Evolutionary conservation across 2,329 filamentous ascomycete genomes (phyloP), one percentile per base, ranked within the genome.

Genomic region (Thielaviopsis punctulata): DNA sequence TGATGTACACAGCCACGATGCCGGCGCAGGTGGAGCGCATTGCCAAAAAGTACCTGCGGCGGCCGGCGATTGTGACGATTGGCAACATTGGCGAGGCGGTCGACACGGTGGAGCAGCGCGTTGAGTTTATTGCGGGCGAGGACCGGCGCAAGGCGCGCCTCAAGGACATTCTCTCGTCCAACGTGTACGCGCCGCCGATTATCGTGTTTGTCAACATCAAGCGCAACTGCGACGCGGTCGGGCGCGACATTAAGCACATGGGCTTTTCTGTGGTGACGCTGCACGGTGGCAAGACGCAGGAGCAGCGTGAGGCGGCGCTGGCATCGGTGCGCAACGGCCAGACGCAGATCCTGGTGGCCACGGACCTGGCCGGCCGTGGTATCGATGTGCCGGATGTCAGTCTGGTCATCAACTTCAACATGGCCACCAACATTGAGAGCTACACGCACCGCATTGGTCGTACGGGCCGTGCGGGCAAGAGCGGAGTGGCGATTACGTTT

Each of bases 1-100:
- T 98, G 92, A 98, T 98, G 92, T 98, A 96, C 78, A 96, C 92
- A 58, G 92, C 92, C 51, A 98, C 92, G 24, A 98, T 98, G 92
- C 89, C 92, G 1, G 70, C 85, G 0, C 79, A 85, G 0, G 86
- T 98, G 15, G 92, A 98, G 64, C 85, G 86, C 57, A 96, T 98
- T 57, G 92, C 92, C n/a, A 84, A 89, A 60, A 95, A 95, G 64
- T 98, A 98, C 63, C 79, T 96, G 15, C 84, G 90, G 1, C 80
- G 92, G 12, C 92, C 92, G 0, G 92, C 92, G 19, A 92, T 89
- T 49, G 88, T 95, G 39, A 95, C 85, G 0, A 96, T 98, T 57
- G 92, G 92, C 57, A 95, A 93, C 61, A 79, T 82, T 1, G 92
- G 92, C 60, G 90, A 98, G 70, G 92, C 92, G 5, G 92, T 98